Evolutionary conservation across 768 basidiomycete genomes (phyloP).

Genomic region (Mycena vulgaris): DNA sequence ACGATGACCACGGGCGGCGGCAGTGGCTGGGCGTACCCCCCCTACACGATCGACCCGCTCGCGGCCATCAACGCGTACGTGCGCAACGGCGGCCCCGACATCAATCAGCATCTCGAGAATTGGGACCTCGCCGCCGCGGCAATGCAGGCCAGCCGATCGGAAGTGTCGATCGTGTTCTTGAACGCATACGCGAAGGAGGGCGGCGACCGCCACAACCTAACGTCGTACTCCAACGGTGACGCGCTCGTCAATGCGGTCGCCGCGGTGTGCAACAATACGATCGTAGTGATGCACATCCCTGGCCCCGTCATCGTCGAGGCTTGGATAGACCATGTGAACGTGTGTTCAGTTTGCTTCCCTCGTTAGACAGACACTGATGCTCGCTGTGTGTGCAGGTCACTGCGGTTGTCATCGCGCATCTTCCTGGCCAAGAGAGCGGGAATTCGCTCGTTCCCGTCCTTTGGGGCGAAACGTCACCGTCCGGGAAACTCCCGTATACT

Average conservation of each 20-base stretch:
- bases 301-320: constrained; percentile 24
- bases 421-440: constrained; percentile 27
- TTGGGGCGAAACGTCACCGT: constrained; percentile 27
- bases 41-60: constrained; percentile 31
- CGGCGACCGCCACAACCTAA: constrained; percentile 20
- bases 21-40: constrained; percentile 28
- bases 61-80: constrained; percentile 26
- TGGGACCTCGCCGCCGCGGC: constrained; percentile 27
- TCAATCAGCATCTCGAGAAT: constrained; percentile 28
- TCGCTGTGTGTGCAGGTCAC: constrained; percentile 11
- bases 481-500: constrained; percentile 29
- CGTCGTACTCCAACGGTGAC: constrained; percentile 22
- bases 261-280: constrained; percentile 29
- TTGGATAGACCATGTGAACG: constrained; percentile 27
- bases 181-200: constrained; percentile 25
- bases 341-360: not conserved
- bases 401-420: constrained; percentile 27
- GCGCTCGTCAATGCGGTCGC: constrained; percentile 25
- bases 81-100: constrained; percentile 21
- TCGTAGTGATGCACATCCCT: constrained; percentile 22
- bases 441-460: constrained; percentile 25
- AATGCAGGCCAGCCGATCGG: constrained; percentile 23
- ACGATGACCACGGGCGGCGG: constrained; percentile 28
- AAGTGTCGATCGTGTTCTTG: constrained; percentile 24
- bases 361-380: not conserved